Percentiles rank a stretch among this genome's conserved stretches.
These are phyloP conservation scores for Ceratobasidium sp. DNA, from an alignment of 1,284 basidiomycete genomes.

Conservation along the genomic window DNA sequence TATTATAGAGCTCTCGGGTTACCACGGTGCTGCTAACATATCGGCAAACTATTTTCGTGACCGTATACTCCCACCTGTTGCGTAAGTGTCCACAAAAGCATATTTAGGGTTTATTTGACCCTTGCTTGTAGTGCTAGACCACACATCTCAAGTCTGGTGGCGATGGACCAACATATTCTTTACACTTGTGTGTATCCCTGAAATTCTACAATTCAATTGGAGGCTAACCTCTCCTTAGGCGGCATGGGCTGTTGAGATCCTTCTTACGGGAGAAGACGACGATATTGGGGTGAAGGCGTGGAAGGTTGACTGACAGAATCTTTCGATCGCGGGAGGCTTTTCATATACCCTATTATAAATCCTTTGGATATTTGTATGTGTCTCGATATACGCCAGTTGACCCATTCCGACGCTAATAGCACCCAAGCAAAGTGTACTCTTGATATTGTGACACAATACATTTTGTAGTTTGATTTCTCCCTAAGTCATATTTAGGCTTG, in stretches of 20 bases:
- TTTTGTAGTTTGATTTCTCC: conserved; percentile 11
- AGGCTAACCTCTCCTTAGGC: conserved; percentile 50
- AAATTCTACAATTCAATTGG: background rate
- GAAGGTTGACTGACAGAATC: conserved; percentile 73
- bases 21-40: conserved; percentile 80
- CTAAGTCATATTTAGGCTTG: background rate
- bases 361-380: conserved; percentile 37
- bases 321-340: background rate
- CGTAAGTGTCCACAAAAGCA: conserved; percentile 71
- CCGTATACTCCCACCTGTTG: conserved; percentile 83
- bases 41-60: conserved; percentile 82
- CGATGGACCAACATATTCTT: conserved; percentile 88
- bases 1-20: conserved; percentile 71
- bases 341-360: conserved; percentile 4
- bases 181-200: conserved; percentile 60
- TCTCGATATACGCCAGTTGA: background rate
- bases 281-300: conserved; percentile 69
- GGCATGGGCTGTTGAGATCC: conserved; percentile 81
- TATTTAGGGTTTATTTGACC: background rate
- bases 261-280: conserved; percentile 81
- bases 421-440: conserved; percentile 31
- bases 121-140: conserved; percentile 51
- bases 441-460: conserved; percentile 22
- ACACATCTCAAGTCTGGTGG: conserved; percentile 90
- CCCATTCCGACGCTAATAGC: conserved; percentile 12